A percentile compares a stretch with the other conserved stretches of the same genome.
Evolutionary conservation across 2,329 filamentous ascomycete genomes (phyloP).

Genomic region (Fusarium nodosum): DNA sequence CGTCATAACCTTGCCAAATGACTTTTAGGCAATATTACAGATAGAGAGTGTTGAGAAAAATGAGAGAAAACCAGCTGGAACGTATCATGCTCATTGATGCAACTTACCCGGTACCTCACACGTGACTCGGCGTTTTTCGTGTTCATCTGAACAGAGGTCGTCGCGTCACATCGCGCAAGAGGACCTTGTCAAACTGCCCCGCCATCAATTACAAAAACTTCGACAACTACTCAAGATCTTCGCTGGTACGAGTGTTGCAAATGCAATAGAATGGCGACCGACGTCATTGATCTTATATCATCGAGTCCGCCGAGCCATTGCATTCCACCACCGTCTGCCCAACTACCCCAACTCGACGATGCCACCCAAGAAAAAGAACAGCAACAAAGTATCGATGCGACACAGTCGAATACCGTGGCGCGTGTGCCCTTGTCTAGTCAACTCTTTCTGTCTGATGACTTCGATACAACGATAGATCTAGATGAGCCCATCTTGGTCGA

Average conservation of each 20-base stretch:
- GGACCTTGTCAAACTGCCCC: slow-evolving; percentile 11
- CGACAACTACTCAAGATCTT: slow-evolving; percentile 7
- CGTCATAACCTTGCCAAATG: no score
- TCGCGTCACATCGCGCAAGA: slow-evolving; percentile 43
- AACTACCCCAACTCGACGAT: neutral
- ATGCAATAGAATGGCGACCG: slow-evolving; percentile 48
- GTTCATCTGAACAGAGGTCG: slow-evolving; percentile 3
- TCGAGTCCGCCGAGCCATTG: slow-evolving; percentile 51
- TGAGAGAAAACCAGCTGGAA: neutral
- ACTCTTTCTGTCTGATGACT: slow-evolving; percentile 54
- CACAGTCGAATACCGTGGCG: neutral
- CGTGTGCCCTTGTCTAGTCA: slow-evolving; percentile 15
- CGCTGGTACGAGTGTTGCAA: neutral
- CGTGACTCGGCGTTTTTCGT: slow-evolving; percentile 50
- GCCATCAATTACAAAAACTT: slow-evolving; percentile 11
- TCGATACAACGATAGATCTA: slow-evolving; percentile 58
- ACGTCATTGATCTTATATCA: slow-evolving; percentile 56
- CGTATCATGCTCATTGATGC: no score
- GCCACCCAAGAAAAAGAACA: neutral
- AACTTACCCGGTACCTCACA: slow-evolving; percentile 11
- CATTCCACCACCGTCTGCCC: slow-evolving; percentile 11
- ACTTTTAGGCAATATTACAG: neutral
- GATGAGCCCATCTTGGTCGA: slow-evolving; percentile 49
- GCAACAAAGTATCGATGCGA: neutral
- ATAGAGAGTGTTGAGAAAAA: neutral